These are phyloP conservation scores for Saccharomyces hybrid DNA, from an alignment of 1,139 yeast genomes.

Conservation along the genomic window DNA sequence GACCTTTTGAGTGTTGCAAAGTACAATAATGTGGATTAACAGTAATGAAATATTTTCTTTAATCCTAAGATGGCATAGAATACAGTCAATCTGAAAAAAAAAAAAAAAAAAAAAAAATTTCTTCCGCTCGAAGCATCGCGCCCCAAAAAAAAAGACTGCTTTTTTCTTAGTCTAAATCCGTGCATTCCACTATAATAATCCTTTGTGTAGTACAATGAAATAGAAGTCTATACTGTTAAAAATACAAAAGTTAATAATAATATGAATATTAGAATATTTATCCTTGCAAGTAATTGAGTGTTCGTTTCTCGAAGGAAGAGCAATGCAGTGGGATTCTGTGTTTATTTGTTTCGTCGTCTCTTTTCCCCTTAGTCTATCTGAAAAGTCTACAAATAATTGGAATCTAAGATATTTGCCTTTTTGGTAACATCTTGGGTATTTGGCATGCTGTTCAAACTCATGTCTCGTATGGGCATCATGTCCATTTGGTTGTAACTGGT, in stretches of 20 bases:
- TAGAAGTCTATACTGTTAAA: background rate
- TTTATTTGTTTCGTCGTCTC: background rate
- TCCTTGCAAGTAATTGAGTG: conserved; percentile 2
- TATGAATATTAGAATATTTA: background rate
- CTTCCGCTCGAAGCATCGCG: background rate
- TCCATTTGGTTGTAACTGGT: conserved; percentile 1
- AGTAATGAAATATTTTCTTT: background rate
- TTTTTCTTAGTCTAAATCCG: background rate
- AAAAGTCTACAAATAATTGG: conserved; percentile 7
- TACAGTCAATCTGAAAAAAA: background rate
- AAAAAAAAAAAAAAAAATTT: background rate
- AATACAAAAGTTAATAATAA: background rate
- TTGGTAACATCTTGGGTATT: conserved; percentile 6
- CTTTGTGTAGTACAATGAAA: background rate
- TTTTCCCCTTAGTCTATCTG: background rate
- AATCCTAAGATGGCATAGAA: background rate
- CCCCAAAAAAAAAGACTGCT: background rate
- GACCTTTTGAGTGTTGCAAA: background rate
- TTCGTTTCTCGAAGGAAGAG: background rate
- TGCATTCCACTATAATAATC: background rate
- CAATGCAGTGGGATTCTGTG: background rate
- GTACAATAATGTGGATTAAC: background rate
- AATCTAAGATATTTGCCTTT: conserved; percentile 9
- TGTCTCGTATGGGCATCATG: conserved; percentile 9
- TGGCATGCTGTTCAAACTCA: conserved; percentile 12